Percentiles rank a stretch among this genome's conserved stretches.
These are phyloP conservation scores for Ustilago curta DNA, from an alignment of 1,284 basidiomycete species.

Conservation along the genomic window DNA sequence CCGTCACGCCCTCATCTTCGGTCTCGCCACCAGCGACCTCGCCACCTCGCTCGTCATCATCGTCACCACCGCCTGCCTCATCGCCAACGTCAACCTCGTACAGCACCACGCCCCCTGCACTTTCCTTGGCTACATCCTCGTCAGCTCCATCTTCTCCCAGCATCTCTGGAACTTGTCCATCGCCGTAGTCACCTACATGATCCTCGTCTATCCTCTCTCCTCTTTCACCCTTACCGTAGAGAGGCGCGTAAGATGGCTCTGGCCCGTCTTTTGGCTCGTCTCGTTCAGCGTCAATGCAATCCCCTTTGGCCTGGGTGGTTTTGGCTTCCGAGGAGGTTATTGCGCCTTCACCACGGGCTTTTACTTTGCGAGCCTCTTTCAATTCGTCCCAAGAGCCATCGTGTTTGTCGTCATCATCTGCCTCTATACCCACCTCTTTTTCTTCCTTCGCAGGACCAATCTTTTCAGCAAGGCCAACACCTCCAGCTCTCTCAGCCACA, in stretches of 20 bases:
- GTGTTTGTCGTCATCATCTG: slow-evolving; percentile 57
- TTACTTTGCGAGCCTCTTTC: slow-evolving; percentile 53
- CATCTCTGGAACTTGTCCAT: slow-evolving; percentile 64
- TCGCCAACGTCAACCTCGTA: slow-evolving; percentile 50
- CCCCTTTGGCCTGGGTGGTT: slow-evolving; percentile 50
- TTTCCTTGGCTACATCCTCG: slow-evolving; percentile 54
- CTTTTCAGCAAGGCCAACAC: slow-evolving; percentile 49
- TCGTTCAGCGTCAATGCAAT: slow-evolving; percentile 51
- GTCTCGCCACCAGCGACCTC: slow-evolving; percentile 61
- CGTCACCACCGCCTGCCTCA: slow-evolving; percentile 45
- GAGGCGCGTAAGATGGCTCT: slow-evolving; percentile 55
- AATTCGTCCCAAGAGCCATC: slow-evolving; percentile 52
- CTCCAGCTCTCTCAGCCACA: slow-evolving; percentile 28
- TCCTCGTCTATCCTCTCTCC: slow-evolving; percentile 61
- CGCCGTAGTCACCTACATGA: slow-evolving; percentile 62
- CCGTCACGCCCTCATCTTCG: slow-evolving; percentile 59
- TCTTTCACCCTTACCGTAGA: slow-evolving; percentile 54
- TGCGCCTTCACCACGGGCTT: slow-evolving; percentile 43
- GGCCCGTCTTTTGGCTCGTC: slow-evolving; percentile 59
- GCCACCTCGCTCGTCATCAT: slow-evolving; percentile 55
- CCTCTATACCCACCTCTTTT: slow-evolving; percentile 65
- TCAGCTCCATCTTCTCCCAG: slow-evolving; percentile 58
- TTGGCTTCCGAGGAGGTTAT: slow-evolving; percentile 56
- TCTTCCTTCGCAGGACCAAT: slow-evolving; percentile 62
- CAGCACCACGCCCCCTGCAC: slow-evolving; percentile 35